Conservation (phyloP, 306 rosid genomes). For the Castanea sativa region DNA sequence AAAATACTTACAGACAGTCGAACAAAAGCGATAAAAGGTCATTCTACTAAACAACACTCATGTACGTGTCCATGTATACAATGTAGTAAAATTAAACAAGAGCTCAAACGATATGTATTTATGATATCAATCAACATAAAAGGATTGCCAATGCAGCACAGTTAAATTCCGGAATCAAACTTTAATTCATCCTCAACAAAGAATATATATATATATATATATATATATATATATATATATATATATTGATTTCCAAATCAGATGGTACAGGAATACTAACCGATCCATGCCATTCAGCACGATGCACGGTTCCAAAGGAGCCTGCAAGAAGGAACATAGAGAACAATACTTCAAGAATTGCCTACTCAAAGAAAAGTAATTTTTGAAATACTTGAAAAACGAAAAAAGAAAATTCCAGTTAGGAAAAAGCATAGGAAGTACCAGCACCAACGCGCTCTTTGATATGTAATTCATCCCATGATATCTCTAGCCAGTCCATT, state of each 20-base stretch:
- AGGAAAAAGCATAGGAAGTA: constrained; percentile 33
- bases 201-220: neutral
- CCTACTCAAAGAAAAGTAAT: neutral
- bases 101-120: neutral
- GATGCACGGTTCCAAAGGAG: constrained; percentile 96
- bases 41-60: constrained; percentile 1
- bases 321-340: constrained; percentile 45
- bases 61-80: constrained; percentile 1
- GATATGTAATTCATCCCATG: constrained; percentile 86
- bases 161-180: neutral
- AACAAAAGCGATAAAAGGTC: neutral
- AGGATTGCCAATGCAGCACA: neutral
- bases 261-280: constrained; percentile 41
- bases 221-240: neutral
- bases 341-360: constrained; percentile 8
- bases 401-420: neutral
- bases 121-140: neutral
- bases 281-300: constrained; percentile 99
- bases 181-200: neutral
- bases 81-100: neutral
- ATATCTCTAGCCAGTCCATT: constrained; percentile 98
- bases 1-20: neutral
- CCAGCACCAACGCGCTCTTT: constrained; percentile 98
- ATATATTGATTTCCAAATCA: neutral
- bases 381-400: neutral